Base-by-base conservation (phyloP, 192 early-diverging fungal species). In the Gryganskiella cystojenkinii region DNA sequence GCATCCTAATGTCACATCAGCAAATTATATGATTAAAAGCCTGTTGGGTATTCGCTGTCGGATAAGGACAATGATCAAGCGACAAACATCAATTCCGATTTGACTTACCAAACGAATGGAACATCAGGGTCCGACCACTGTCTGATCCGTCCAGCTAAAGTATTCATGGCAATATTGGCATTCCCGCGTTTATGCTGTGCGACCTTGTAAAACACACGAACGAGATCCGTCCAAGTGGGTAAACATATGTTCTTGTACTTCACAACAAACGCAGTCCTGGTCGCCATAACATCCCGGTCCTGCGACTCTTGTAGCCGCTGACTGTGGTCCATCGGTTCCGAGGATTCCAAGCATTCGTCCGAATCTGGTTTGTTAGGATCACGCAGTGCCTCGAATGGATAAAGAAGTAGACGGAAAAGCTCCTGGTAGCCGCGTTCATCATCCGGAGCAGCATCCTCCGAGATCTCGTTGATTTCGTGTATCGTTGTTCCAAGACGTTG, bases 131-230 rank as follows among this genome's bases (percentile, higher is more conserved):
- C 56, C 31, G 64, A 65, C 30, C 13, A 53, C 7, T 52, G 20
- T 20, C 30, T n/a, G 15, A 73, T 53, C 7, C 34, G 56, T 19
- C 1, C 9, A 11, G 71, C 71, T 6, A 73, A 33, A 24, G 30
- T 52, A 31, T 65, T 65, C 56, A 73, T 45, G 0, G 46, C 61
- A 43, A 17, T 20, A 37, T 73, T 73, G n/a, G 56, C 71, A 40
- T 53, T 52, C 1, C 63, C 50, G 17, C 63, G 63, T 27, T 73
- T 73, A 17, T 65, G 71, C 20, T 73, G 71, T 0, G 62, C 46
- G 13, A 65, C 51, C 27, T 35, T 64, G 42, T 73, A 73, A 46
- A 73, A 73, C 5, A 34, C 28, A 11, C 50, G 63, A 13, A 65
- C 35, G 15, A 73, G 31, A 15, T 37, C 56, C 9, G 37, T 35